Percentiles rank a stretch among this genome's conserved stretches.
Conservation (phyloP, 1,139 yeast genomes). For the Zygosaccharomyces pseudobailii region DNA sequence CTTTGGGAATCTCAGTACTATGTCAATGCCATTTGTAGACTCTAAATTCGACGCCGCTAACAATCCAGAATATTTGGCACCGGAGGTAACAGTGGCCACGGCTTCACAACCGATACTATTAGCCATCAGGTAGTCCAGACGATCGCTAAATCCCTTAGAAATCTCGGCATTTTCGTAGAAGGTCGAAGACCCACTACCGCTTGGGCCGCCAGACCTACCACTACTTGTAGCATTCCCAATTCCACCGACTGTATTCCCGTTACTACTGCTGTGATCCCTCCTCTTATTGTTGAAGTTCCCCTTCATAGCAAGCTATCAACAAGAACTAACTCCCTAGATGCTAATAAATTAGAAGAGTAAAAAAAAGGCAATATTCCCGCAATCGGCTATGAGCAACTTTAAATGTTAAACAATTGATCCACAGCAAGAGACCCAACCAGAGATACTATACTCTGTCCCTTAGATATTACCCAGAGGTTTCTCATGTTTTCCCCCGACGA, state of each 20-base stretch:
- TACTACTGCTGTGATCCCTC: slow-evolving; percentile 16
- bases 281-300: slow-evolving; percentile 18
- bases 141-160: slow-evolving; percentile 40
- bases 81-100: slow-evolving; percentile 57
- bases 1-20: slow-evolving; percentile 51
- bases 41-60: slow-evolving; percentile 44
- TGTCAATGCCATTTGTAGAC: slow-evolving; percentile 42
- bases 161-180: slow-evolving; percentile 28
- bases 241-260: slow-evolving; percentile 8
- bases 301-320: slow-evolving; percentile 12
- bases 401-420: background rate
- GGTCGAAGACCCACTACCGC: slow-evolving; percentile 7
- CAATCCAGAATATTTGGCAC: slow-evolving; percentile 57
- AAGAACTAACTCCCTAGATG: background rate
- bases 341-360: background rate
- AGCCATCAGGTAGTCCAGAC: slow-evolving; percentile 46
- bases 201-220: slow-evolving; percentile 9
- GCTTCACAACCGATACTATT: slow-evolving; percentile 55
- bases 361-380: background rate
- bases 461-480: background rate
- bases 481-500: background rate
- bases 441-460: background rate
- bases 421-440: slow-evolving; percentile 1
- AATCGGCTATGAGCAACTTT: background rate
- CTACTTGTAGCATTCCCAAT: background rate